Percentiles rank a stretch among this genome's conserved stretches.
phyloP scores from a whole-genome alignment of 176 grass and related monocot species.

The Carex pumila region DNA sequence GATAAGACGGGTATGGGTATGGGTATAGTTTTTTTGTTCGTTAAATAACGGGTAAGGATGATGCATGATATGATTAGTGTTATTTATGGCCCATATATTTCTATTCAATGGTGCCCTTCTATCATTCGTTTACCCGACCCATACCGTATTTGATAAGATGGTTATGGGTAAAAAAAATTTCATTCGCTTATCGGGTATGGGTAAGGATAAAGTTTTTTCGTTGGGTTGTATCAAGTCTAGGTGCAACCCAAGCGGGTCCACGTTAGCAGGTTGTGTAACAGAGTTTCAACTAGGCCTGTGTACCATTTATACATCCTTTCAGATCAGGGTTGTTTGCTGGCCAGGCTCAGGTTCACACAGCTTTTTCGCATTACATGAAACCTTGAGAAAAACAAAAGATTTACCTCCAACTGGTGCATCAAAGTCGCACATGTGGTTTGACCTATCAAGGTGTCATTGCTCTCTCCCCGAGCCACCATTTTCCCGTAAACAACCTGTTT shows the following conservation, averaged over 20 bases:
- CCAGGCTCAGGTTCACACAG: background rate
- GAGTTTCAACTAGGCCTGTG: background rate
- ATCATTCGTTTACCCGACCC: too few species aligned
- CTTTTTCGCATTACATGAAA: background rate
- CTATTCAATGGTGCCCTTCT: too few species aligned
- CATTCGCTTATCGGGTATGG: too few species aligned
- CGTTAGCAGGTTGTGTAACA: background rate
- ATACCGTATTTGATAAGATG: too few species aligned
- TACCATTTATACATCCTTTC: background rate
- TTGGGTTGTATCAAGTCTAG: background rate
- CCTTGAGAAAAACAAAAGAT: background rate
- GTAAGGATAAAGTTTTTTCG: too few species aligned
- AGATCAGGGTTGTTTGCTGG: background rate
- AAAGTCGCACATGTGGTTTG: constrained; percentile 75
- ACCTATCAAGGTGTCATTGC: constrained; percentile 51
- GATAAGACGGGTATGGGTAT: too few species aligned
- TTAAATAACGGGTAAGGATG: too few species aligned
- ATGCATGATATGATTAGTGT: too few species aligned
- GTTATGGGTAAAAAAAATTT: too few species aligned
- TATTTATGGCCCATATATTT: too few species aligned
- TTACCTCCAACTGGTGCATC: constrained; percentile 80
- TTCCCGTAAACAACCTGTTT: constrained; percentile 27
- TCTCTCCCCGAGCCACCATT: constrained; percentile 59
- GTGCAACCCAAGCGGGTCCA: background rate
- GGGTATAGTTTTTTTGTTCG: too few species aligned